phyloP scores from a whole-genome alignment of 2,329 filamentous ascomycete species.

The Colletotrichum paranaense region DNA sequence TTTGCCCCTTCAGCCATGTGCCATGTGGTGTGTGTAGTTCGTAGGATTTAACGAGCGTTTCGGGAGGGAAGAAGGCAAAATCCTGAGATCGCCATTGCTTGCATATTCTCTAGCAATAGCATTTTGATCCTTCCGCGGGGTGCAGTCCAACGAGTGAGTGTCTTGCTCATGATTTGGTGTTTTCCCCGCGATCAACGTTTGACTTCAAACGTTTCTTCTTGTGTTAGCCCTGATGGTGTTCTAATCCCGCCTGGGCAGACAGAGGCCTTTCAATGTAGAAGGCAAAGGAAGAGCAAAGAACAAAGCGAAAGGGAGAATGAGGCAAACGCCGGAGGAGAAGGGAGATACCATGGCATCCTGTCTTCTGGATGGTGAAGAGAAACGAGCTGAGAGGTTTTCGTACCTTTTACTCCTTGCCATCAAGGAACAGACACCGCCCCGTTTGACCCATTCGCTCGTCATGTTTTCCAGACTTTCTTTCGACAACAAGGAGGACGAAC shows the following conservation, averaged over 20 bases:
- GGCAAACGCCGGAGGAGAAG: not conserved
- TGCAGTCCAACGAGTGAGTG: not conserved
- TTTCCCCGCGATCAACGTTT: not conserved
- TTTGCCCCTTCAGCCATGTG: not conserved
- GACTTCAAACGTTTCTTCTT: not conserved
- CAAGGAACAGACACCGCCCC: not conserved
- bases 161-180: not conserved
- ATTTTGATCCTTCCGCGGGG: not conserved
- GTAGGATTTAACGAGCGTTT: not conserved
- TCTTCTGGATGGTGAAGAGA: not conserved
- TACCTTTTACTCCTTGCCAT: not conserved
- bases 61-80: not conserved
- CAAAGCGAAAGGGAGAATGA: not conserved
- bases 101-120: not conserved
- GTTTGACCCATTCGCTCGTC: not conserved
- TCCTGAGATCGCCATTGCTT: constrained; percentile 8
- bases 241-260: not conserved
- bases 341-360: not conserved
- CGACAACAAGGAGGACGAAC: not conserved
- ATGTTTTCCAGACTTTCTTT: not conserved
- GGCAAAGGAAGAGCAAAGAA: not conserved
- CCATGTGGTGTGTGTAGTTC: no score
- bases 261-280: not conserved
- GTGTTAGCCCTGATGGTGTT: not conserved
- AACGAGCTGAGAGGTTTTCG: not conserved